phyloP scores from a whole-genome alignment of 257 asterid species.

The Ilex aquifolium region DNA sequence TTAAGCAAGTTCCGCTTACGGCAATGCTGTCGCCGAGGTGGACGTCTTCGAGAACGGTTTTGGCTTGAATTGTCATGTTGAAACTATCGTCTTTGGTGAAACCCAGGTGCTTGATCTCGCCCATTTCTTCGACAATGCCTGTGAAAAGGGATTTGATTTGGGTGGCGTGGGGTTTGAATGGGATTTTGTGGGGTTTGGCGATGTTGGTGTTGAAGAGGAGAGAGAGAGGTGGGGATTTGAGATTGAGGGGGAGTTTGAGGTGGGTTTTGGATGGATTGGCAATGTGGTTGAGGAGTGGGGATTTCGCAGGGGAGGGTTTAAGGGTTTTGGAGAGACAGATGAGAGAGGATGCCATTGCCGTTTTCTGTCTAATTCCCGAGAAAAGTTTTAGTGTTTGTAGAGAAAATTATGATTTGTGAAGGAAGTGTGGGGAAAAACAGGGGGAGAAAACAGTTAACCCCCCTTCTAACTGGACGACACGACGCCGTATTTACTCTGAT shows the following conservation, averaged over 20 bases:
- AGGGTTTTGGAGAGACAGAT: constrained; percentile 16
- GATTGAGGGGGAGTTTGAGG: constrained; percentile 17
- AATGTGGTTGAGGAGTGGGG: constrained; percentile 14
- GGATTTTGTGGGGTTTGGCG: constrained; percentile 13
- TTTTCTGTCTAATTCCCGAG: background rate
- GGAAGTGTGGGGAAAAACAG: too few species aligned
- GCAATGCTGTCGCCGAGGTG: constrained; percentile 88
- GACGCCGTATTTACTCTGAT: too few species aligned
- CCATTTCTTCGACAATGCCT: constrained; percentile 17
- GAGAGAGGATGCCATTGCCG: background rate
- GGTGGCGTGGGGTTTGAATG: background rate
- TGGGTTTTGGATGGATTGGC: constrained; percentile 7
- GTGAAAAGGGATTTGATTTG: constrained; percentile 66
- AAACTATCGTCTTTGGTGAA: constrained; percentile 47
- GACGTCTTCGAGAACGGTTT: constrained; percentile 55
- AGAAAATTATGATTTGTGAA: too few species aligned
- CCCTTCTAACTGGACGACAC: too few species aligned
- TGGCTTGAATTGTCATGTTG: constrained; percentile 60
- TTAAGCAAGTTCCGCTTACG: constrained; percentile 80
- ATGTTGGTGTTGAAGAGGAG: constrained; percentile 29
- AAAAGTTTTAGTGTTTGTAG: too few species aligned
- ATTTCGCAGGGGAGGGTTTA: constrained; percentile 9
- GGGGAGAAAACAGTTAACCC: too few species aligned
- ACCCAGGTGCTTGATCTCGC: constrained; percentile 56
- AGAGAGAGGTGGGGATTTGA: constrained; percentile 38